Base-by-base conservation (phyloP, 192 early-diverging fungal genomes). In the Coemansia sp. region DNA sequence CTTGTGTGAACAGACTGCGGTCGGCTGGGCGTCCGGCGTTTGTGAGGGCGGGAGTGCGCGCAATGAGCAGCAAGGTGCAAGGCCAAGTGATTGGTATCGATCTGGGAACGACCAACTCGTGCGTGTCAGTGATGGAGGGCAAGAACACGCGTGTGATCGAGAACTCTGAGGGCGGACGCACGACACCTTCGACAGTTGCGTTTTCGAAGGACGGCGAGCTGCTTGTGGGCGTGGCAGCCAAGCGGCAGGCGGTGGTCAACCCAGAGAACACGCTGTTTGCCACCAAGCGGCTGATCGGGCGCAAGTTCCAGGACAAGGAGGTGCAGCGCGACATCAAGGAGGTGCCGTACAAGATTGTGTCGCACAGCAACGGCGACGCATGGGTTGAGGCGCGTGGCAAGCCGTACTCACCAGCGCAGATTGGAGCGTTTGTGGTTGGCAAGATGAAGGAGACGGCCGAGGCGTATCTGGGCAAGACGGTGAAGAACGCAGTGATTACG, bases 81-180 rank as follows among this genome's bases (percentile, higher is more conserved):
- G 90, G 90, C 56, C 77, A 81, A 59, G 95, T 98, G 42, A 96
- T 99, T 68, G 98, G 98, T 79, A 97, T 99, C 71, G 98, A 99
- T 88, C 86, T 99, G 65, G 98, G 98, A 52, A 99, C 98, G 36
- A 99, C 98, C 71, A 98, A 99, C 88, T 98, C 96, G n/a, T 99
- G 98, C 77, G 98, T 99, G 41, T 90, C 94, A 55, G 90, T 97
- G 22, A 99, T 97, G 95, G 98, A 99, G 85, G 98, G 97, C 73
- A 98, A 97, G 84, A 90, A 77, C 65, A 94, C 96, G 15, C 90
- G 94, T 58, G 96, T 99, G 16, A 94, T 99, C 76, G 96, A 98
- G 84, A 98, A 99, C 85, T 84, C 92, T 40, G 95, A 98, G 77
- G 98, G 98, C 65, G 90, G 90, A 9, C 93, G 96, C 62, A 99